These are phyloP conservation scores for Leishmania amazonensis DNA, from an alignment of 208 protist species.

Conservation along the genomic window DNA sequence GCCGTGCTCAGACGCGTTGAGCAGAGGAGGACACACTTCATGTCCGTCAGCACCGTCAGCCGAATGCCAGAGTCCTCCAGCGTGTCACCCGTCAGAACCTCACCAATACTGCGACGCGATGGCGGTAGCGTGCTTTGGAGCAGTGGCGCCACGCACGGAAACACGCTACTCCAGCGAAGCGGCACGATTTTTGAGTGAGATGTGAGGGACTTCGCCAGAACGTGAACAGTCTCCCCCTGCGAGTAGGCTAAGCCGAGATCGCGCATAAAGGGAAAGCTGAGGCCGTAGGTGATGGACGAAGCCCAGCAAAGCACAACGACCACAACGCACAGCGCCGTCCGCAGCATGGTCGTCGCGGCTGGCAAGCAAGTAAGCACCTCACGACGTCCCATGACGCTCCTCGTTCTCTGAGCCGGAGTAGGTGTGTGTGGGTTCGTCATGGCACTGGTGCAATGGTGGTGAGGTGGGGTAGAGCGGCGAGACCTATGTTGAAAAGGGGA, in stretches of 20 bases:
- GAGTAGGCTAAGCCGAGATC: conserved; percentile 15
- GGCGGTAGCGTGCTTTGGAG: background rate
- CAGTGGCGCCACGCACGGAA: conserved; percentile 3
- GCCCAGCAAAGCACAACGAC: conserved; percentile 13
- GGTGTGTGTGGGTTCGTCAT: background rate
- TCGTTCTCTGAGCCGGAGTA: background rate
- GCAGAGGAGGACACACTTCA: conserved; percentile 11
- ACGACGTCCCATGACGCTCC: background rate
- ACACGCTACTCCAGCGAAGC: conserved; percentile 16
- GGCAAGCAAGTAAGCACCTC: background rate
- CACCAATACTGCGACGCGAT: conserved; percentile 21
- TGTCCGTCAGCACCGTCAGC: background rate
- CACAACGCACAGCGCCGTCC: background rate
- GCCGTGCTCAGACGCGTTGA: background rate
- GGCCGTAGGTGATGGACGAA: background rate
- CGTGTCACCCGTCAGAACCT: conserved; percentile 24
- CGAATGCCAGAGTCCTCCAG: conserved; percentile 16
- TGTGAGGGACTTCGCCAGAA: conserved; percentile 23
- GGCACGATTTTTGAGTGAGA: conserved; percentile 22
- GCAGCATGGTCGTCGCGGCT: background rate
- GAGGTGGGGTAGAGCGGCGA: background rate
- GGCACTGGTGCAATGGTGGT: background rate
- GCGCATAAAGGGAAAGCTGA: conserved; percentile 18
- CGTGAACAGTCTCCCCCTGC: background rate
- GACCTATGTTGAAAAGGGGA: background rate